These are phyloP conservation scores for Candida nemodendra DNA, from an alignment of 805 yeast genomes.

Conservation along the genomic window DNA sequence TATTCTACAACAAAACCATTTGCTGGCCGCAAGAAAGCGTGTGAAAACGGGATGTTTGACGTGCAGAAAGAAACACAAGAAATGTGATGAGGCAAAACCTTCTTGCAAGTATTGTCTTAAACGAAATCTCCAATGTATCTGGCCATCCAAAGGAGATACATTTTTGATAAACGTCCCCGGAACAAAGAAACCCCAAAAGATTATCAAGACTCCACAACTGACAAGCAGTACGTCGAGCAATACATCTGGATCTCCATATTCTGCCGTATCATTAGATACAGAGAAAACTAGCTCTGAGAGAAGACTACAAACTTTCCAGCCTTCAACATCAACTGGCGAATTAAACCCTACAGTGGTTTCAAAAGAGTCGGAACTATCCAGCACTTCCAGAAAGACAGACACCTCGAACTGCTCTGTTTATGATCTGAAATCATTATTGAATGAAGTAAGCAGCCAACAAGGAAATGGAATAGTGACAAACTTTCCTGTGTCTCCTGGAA, in stretches of 20 bases:
- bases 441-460: neutral
- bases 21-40: conserved; percentile 3
- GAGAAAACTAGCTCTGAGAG: neutral
- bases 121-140: conserved; percentile 31
- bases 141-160: conserved; percentile 25
- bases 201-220: neutral
- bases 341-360: neutral
- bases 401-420: neutral
- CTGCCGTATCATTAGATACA: neutral
- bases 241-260: conserved; percentile 1
- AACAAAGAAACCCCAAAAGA: conserved; percentile 3
- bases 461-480: neutral
- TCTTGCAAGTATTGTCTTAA: conserved; percentile 41
- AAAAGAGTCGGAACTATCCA: neutral
- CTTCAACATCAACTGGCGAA: neutral
- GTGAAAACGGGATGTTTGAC: conserved; percentile 45
- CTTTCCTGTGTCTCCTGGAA: neutral
- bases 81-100: conserved; percentile 51
- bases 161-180: conserved; percentile 16
- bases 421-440: neutral
- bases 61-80: conserved; percentile 51
- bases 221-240: neutral
- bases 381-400: neutral
- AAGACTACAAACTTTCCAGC: neutral
- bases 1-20: neutral